Evolutionary conservation across 1,284 basidiomycete species (phyloP).

Genomic region (Moesziomyces sp.): DNA sequence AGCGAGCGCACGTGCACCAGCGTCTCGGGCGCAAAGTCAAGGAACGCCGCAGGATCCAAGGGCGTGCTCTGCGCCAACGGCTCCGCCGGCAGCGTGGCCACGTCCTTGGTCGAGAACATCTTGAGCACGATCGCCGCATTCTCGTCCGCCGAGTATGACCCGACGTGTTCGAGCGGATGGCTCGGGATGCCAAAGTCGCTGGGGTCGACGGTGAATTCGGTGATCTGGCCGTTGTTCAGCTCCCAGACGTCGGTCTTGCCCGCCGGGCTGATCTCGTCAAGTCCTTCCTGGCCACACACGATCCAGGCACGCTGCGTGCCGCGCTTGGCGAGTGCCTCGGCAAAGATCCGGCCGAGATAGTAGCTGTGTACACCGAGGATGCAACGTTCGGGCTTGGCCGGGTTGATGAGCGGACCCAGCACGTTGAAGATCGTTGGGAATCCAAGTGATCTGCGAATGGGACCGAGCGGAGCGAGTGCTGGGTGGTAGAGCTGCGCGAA

Average conservation of each 20-base stretch:
- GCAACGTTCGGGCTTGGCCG: constrained; percentile 82
- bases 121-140: constrained; percentile 62
- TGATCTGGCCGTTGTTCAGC: constrained; percentile 47
- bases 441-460: constrained; percentile 84
- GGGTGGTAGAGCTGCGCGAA: constrained; percentile 95
- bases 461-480: constrained; percentile 82
- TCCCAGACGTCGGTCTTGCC: constrained; percentile 80
- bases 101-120: constrained; percentile 43
- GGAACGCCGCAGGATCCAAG: constrained; percentile 29
- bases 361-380: constrained; percentile 87
- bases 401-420: constrained; percentile 93
- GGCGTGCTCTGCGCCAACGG: constrained; percentile 9
- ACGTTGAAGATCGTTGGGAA: constrained; percentile 98
- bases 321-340: constrained; percentile 74
- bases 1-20: constrained; percentile 30
- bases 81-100: constrained; percentile 3
- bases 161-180: constrained; percentile 59
- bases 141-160: constrained; percentile 46
- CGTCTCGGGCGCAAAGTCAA: constrained; percentile 25
- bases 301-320: constrained; percentile 85
- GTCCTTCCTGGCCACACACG: constrained; percentile 89
- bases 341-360: constrained; percentile 86
- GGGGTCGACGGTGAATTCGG: constrained; percentile 54
- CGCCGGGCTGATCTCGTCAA: constrained; percentile 90
- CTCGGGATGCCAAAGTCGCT: constrained; percentile 56